Base-by-base conservation (phyloP, 371 early-diverging fungal species). In the Apophysomyces trapeziformis region DNA sequence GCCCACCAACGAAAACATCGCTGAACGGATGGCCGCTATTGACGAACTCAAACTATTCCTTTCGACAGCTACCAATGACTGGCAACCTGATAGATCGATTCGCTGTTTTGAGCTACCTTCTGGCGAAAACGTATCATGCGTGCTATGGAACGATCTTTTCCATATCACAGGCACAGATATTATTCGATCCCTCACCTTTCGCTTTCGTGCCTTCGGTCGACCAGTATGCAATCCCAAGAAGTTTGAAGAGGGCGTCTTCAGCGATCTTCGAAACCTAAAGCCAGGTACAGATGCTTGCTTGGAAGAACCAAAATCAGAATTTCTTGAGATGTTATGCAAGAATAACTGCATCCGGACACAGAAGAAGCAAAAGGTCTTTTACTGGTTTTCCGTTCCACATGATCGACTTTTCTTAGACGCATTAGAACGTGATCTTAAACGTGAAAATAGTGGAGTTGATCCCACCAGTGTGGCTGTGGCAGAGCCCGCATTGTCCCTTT, bases 171-270 rank as follows among this genome's bases (percentile, higher is more conserved):
- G 95, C 6, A 94, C 95, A 14, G 95, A 95, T 67, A 94, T 95
- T 66, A 92, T 95, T 2, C 89, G 92, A 26, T 83, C 88, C 38
- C 81, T 95, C 0, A 76, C 87, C 3, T 92, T 87, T 78, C 82
- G 94, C 18, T 92, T 93, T 70, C 80, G 87, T 46, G 84, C 85
- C 35, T 82, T 88, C 74, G 84, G 91, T 58, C 65, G 94, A 35
- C 78, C 78, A 16, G 82, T 94, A 1, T 60, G 71, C 26, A 84
- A 87, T 54, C 63, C 87, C 46, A 94, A 94, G 69, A 95, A 95
- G 75, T 95, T 95, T 75, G 96, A 94, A 77, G 96, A 94, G 73
- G 96, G 96, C 43, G 80, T 95, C 14, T 95, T 95, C 67, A 73
- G 74, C 44, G 96, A 95, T 68, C 74, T 95, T 56, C 74, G 96